phyloP scores from a whole-genome alignment of 192 early-diverging fungal genomes.

The Coemansia sp. region DNA sequence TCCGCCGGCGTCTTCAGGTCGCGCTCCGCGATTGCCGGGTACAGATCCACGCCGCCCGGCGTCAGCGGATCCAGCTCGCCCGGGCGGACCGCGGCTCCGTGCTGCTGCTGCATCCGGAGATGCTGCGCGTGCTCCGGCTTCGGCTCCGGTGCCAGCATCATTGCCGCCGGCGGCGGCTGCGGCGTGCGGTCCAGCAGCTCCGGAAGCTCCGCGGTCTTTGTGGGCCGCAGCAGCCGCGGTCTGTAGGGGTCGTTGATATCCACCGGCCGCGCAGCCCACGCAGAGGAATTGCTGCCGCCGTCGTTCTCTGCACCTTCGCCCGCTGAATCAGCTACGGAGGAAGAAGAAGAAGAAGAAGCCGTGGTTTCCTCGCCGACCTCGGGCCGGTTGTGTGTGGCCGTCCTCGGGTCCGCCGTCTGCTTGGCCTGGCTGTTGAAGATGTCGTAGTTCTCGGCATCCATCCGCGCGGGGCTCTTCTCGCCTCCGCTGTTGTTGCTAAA shows the following conservation, averaged over 20 bases:
- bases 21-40: conserved; percentile 10
- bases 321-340: neutral
- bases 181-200: conserved; percentile 16
- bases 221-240: conserved; percentile 22
- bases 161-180: neutral
- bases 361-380: conserved; percentile 11
- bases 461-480: neutral
- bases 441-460: neutral
- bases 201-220: conserved; percentile 30
- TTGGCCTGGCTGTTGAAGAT: too few relatives aligned
- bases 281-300: neutral
- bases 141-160: neutral
- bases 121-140: neutral
- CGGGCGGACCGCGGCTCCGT: neutral
- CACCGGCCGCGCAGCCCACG: neutral
- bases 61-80: conserved; percentile 18
- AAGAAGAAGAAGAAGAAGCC: too few relatives aligned
- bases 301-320: neutral
- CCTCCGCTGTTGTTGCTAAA: neutral
- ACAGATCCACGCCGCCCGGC: conserved; percentile 18
- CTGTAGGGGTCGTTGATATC: conserved; percentile 1
- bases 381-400: neutral
- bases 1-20: conserved; percentile 6
- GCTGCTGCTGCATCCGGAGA: neutral
- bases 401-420: neutral